phyloP scores from a whole-genome alignment of 345 rosid genomes.

The Fremontodendron californicum region DNA sequence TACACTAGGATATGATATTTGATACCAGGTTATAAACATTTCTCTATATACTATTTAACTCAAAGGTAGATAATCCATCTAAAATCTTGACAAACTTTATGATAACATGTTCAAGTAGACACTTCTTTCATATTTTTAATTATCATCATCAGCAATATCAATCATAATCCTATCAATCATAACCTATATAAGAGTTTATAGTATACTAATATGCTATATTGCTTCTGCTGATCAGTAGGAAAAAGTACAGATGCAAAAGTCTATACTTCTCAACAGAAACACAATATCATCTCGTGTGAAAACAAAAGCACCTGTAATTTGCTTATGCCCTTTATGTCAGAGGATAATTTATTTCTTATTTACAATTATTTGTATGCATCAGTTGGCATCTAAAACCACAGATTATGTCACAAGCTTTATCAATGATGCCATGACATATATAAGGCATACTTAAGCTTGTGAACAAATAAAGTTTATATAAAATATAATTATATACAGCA shows the following conservation, averaged over 20 bases:
- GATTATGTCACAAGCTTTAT: no score
- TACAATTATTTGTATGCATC: not conserved
- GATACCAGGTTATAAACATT: not conserved
- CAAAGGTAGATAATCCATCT: not conserved
- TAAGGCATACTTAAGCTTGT: not conserved
- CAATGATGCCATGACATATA: not conserved
- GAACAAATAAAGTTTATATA: not conserved
- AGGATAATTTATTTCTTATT: not conserved
- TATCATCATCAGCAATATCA: no score
- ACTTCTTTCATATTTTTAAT: not conserved
- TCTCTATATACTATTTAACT: not conserved
- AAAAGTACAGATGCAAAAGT: not conserved
- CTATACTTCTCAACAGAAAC: not conserved
- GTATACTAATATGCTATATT: not conserved
- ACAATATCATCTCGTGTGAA: not conserved
- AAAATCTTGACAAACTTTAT: not conserved
- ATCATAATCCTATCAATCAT: not conserved
- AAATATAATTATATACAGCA: not conserved
- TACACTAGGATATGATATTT: no score
- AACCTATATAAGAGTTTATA: not conserved
- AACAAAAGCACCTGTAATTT: no score
- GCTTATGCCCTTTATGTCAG: not conserved
- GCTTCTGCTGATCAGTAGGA: not conserved
- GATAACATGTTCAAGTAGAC: not conserved
- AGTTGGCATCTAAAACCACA: no score